These are phyloP conservation scores for Penicillium palitans DNA, from an alignment of 2,329 filamentous ascomycete species.

Conservation along the genomic window DNA sequence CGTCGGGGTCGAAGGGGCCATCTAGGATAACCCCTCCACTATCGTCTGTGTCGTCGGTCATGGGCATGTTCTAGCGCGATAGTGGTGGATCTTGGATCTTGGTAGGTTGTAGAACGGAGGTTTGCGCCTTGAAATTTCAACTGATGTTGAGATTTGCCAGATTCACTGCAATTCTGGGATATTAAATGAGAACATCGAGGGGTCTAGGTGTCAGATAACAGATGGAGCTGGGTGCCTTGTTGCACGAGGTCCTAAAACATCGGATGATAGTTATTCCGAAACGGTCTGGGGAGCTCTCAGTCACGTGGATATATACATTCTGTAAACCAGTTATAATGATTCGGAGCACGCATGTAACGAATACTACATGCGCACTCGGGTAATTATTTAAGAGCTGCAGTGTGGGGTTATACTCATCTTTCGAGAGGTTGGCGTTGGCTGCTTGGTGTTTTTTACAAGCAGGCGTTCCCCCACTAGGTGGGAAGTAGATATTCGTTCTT, in stretches of 20 bases:
- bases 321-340: not conserved
- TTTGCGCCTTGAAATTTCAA: not conserved
- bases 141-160: not conserved
- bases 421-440: too few species aligned
- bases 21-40: constrained; percentile 47
- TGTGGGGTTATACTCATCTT: too few species aligned
- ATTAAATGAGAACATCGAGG: constrained; percentile 10
- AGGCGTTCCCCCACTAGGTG: too few species aligned
- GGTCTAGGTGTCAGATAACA: constrained; percentile 20
- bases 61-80: constrained; percentile 26
- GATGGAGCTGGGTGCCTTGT: constrained; percentile 4
- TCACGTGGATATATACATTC: not conserved
- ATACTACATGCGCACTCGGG: not conserved
- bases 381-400: too few species aligned
- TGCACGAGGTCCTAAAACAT: constrained; percentile 10
- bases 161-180: not conserved
- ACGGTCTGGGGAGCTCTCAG: not conserved
- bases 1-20: constrained; percentile 60
- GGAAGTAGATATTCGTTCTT: too few species aligned
- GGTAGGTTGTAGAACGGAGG: not conserved
- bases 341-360: not conserved
- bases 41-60: constrained; percentile 46
- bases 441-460: too few species aligned
- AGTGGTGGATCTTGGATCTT: not conserved
- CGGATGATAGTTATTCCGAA: constrained; percentile 2